A percentile compares a stretch with the other conserved stretches of the same genome.
phyloP scores from a whole-genome alignment of 2,329 filamentous ascomycete genomes.

The Verticillium tricorpus region DNA sequence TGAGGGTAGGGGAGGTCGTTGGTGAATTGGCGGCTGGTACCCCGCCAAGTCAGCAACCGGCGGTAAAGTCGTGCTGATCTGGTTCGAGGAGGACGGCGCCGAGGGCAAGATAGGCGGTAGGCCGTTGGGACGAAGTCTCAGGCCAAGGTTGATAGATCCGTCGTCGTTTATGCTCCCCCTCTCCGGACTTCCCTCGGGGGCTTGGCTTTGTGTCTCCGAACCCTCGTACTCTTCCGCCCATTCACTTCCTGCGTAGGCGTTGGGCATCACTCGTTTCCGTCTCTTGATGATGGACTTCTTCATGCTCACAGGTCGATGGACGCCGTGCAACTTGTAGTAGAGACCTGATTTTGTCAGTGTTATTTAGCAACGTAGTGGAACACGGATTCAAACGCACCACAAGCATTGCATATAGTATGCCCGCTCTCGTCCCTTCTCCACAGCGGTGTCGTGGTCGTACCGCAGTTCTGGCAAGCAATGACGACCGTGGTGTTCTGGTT shows the following conservation, averaged over 20 bases:
- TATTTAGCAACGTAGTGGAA: slow-evolving; percentile 2
- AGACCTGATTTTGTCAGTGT: slow-evolving; percentile 54
- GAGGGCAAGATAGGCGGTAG: slow-evolving; percentile 44
- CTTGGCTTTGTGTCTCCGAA: slow-evolving; percentile 36
- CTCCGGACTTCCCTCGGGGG: slow-evolving; percentile 35
- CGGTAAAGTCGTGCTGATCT: slow-evolving; percentile 27
- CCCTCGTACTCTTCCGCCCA: slow-evolving; percentile 43
- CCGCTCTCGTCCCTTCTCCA: slow-evolving; percentile 94
- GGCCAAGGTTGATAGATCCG: slow-evolving; percentile 59
- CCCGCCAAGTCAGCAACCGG: slow-evolving; percentile 39
- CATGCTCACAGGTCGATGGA: slow-evolving; percentile 94
- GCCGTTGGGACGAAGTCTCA: slow-evolving; percentile 43
- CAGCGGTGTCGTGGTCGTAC: slow-evolving; percentile 90
- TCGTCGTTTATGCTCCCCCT: slow-evolving; percentile 58
- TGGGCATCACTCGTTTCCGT: slow-evolving; percentile 88
- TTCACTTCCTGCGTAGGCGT: slow-evolving; percentile 38
- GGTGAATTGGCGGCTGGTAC: slow-evolving; percentile 43
- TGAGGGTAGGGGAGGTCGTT: slow-evolving; percentile 29
- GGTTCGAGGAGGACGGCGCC: slow-evolving; percentile 35
- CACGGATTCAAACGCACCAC: slow-evolving; percentile 58
- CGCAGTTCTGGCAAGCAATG: slow-evolving; percentile 94
- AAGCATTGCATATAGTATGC: slow-evolving; percentile 97
- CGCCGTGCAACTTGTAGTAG: slow-evolving; percentile 93
- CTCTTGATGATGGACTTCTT: slow-evolving; percentile 97
- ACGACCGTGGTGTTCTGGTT: slow-evolving; percentile 57